Evolutionary conservation across 1,284 basidiomycete species (phyloP).

Genomic region (Uromyces viciae-fabae): DNA sequence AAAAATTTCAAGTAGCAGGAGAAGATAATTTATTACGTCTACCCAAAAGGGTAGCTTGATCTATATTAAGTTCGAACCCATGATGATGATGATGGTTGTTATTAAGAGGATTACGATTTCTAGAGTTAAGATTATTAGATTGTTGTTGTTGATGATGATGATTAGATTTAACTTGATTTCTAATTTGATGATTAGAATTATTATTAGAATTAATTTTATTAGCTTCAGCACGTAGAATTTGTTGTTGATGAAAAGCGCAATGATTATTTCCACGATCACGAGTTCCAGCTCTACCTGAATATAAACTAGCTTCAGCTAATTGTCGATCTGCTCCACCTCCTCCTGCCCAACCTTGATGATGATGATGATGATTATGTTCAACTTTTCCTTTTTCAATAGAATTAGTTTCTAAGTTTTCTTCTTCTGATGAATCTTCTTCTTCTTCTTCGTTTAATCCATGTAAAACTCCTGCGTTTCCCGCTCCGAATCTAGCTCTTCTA

Average conservation of each 20-base stretch:
- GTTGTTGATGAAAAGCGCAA: not conserved
- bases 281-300: conserved; percentile 71
- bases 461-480: conserved; percentile 61
- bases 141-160: not conserved
- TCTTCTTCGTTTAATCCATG: conserved; percentile 80
- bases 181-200: not conserved
- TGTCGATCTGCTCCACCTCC: conserved; percentile 55
- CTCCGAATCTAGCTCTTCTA: conserved; percentile 71
- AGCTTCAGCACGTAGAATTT: no score
- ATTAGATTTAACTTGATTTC: not conserved
- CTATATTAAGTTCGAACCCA: conserved; percentile 76
- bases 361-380: no score
- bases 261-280: conserved; percentile 61
- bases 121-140: not conserved
- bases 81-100: conserved; percentile 51
- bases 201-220: no score
- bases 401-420: not conserved
- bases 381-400: not conserved
- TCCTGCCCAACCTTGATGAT: conserved; percentile 49
- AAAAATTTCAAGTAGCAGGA: not conserved
- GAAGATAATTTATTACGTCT: conserved; percentile 54
- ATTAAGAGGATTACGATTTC: conserved; percentile 50
- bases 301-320: conserved; percentile 56
- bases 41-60: conserved; percentile 76
- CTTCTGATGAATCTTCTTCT: conserved; percentile 62